These are phyloP conservation scores for Saccharum spontaneum DNA, from an alignment of 176 grass and related monocot genomes.

Conservation along the genomic window DNA sequence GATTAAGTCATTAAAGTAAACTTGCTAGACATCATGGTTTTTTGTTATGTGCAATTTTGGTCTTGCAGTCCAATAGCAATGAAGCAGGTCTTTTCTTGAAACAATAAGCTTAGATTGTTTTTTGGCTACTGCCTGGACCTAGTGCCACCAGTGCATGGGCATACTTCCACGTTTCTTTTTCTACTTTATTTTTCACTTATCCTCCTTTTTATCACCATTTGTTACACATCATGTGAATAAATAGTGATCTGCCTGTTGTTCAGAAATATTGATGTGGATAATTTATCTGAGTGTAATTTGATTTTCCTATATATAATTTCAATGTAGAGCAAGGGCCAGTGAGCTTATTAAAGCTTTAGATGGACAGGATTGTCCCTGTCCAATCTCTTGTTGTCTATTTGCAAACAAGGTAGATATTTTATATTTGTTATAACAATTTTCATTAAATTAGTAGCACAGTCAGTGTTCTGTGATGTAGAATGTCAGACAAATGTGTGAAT, in stretches of 20 bases:
- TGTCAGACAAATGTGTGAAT: not conserved
- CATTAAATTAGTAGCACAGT: constrained; percentile 5
- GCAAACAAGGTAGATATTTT: constrained; percentile 46
- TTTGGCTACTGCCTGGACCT: not conserved
- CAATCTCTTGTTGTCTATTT: constrained; percentile 47
- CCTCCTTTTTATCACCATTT: not conserved
- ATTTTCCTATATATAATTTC: constrained; percentile 4
- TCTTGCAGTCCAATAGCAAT: not conserved
- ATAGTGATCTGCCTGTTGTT: not conserved
- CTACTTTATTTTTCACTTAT: not conserved
- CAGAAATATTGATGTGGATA: not conserved
- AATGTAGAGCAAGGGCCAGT: constrained; percentile 42
- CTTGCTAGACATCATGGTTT: constrained; percentile 12
- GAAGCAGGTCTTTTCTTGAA: not conserved
- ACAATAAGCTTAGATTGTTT: not conserved
- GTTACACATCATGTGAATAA: not conserved
- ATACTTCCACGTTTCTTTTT: not conserved
- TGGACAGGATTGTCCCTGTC: constrained; percentile 49
- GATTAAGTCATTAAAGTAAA: constrained; percentile 1
- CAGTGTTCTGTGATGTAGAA: not conserved
- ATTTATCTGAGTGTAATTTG: constrained; percentile 7
- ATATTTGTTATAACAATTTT: not conserved
- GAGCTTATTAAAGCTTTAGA: constrained; percentile 58
- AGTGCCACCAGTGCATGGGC: not conserved
- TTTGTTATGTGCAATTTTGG: not conserved